A percentile compares a stretch with the other conserved stretches of the same genome.
Evolutionary conservation across 441 rosid species (phyloP).

Genomic region (Erodium texanum): DNA sequence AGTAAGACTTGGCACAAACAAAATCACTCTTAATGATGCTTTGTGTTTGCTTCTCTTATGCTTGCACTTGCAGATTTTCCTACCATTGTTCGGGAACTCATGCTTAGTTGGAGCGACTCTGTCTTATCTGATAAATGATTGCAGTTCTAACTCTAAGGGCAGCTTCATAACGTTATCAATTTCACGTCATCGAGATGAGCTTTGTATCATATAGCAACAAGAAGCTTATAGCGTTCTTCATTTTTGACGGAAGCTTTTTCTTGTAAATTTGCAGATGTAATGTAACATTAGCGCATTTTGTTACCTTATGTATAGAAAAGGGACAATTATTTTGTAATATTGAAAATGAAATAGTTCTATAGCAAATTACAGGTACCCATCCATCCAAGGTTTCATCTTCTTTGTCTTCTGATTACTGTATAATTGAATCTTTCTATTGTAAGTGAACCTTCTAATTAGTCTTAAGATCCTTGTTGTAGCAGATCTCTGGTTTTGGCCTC

Average conservation of each 20-base stretch:
- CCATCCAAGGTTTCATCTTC: too few relatives aligned
- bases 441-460: too few relatives aligned
- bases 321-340: not conserved
- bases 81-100: conserved; percentile 49
- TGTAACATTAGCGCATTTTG: not conserved
- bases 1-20: conserved; percentile 1
- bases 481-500: too few relatives aligned
- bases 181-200: not conserved
- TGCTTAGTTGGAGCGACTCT: conserved; percentile 75
- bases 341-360: not conserved
- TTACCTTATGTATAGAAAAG: not conserved
- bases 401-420: too few relatives aligned
- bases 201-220: not conserved
- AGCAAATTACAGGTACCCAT: not conserved
- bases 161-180: not conserved
- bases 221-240: not conserved
- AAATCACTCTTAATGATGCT: not conserved
- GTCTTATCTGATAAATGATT: conserved; percentile 50
- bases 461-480: too few relatives aligned
- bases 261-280: not conserved
- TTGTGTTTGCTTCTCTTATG: conserved; percentile 9
- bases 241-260: not conserved
- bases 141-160: not conserved
- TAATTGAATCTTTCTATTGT: too few relatives aligned
- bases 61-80: conserved; percentile 56